Conservation (phyloP, 2,329 filamentous ascomycete genomes). For the Hypoxylon sp. region DNA sequence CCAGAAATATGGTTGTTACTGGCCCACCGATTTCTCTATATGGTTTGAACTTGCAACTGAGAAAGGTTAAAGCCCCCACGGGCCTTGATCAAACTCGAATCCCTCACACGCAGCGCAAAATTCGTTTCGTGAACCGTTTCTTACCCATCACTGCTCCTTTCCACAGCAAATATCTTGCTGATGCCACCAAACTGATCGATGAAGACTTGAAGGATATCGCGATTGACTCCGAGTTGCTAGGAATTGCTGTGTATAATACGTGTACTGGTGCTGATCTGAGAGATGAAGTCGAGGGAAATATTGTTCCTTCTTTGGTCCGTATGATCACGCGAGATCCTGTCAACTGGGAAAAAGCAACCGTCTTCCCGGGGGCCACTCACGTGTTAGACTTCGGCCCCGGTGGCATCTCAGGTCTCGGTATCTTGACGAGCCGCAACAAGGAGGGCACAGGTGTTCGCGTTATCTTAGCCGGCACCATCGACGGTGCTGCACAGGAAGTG, state of each 20-base stretch:
- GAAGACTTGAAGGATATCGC: slow-evolving; percentile 87
- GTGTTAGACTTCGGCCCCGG: slow-evolving; percentile 97
- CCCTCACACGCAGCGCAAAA: slow-evolving; percentile 94
- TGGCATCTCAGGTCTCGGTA: slow-evolving; percentile 94
- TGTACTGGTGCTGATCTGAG: slow-evolving; percentile 89
- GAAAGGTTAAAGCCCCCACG: slow-evolving; percentile 98
- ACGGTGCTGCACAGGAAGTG: slow-evolving; percentile 89
- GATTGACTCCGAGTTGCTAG: slow-evolving; percentile 80
- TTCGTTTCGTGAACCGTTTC: slow-evolving; percentile 97
- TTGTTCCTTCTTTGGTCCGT: slow-evolving; percentile 87
- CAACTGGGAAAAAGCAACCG: slow-evolving; percentile 95
- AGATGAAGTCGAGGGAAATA: slow-evolving; percentile 76
- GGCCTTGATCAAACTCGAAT: slow-evolving; percentile 95
- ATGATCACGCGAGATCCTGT: slow-evolving; percentile 96
- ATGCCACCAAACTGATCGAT: slow-evolving; percentile 85
- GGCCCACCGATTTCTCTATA: slow-evolving; percentile 96
- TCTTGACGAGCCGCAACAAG: slow-evolving; percentile 98
- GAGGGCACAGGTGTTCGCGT: slow-evolving; percentile 97
- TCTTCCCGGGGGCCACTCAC: slow-evolving; percentile 91
- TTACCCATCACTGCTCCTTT: slow-evolving; percentile 97
- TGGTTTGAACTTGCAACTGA: slow-evolving; percentile 92
- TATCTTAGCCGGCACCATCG: slow-evolving; percentile 93
- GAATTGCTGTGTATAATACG: slow-evolving; percentile 90
- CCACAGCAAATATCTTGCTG: slow-evolving; percentile 92
- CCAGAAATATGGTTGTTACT: slow-evolving; percentile 95